Conservation (phyloP, 257 asterid genomes). For the Nicotiana knightiana region DNA sequence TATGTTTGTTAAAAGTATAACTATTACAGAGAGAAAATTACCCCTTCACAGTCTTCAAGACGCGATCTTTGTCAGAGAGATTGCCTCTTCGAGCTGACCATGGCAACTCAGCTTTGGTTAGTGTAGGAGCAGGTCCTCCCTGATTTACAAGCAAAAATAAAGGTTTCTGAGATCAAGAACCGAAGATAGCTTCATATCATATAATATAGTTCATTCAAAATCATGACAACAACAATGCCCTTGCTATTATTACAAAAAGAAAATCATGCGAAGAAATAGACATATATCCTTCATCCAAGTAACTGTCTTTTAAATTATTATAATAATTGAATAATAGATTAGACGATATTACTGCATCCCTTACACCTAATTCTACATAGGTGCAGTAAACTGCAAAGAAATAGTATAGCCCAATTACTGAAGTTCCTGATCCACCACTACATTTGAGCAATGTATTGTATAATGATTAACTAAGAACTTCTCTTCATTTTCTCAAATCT, state of each 20-base stretch:
- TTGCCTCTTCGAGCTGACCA: conserved; percentile 86
- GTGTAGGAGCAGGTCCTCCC: conserved; percentile 53
- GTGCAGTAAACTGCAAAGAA: not conserved
- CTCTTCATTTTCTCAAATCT: not conserved
- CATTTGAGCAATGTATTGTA: not conserved
- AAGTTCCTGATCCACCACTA: not conserved
- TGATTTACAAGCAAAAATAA: conserved; percentile 25
- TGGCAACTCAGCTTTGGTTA: conserved; percentile 85
- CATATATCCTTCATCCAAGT: not conserved
- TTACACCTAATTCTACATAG: not conserved
- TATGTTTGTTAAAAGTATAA: not conserved
- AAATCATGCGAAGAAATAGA: not conserved
- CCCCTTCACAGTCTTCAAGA: conserved; percentile 93
- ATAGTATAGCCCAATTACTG: not conserved
- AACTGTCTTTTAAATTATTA: not conserved
- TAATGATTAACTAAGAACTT: not conserved
- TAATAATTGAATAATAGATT: not conserved
- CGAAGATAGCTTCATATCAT: not conserved
- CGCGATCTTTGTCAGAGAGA: conserved; percentile 81
- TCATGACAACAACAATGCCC: not conserved
- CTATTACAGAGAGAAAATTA: conserved; percentile 18
- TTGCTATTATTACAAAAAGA: not conserved
- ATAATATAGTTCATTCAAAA: not conserved
- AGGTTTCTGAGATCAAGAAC: not conserved
- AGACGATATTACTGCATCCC: not conserved